phyloP scores from a whole-genome alignment of 2,329 filamentous ascomycete species.

The Drechslerella dactyloides region DNA sequence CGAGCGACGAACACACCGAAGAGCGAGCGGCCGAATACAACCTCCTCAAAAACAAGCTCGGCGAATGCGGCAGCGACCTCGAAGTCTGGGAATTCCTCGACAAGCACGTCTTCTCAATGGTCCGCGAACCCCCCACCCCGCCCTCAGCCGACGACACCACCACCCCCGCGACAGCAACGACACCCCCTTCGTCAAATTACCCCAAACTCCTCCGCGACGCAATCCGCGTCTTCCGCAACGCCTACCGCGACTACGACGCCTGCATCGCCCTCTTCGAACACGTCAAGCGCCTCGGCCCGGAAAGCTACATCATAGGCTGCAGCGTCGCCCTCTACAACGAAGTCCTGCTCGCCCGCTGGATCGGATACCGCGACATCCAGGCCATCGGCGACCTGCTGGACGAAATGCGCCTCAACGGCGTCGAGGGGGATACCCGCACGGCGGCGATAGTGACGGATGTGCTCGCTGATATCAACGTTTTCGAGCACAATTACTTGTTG shows the following conservation, averaged over 20 bases:
- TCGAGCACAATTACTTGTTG: constrained; percentile 37
- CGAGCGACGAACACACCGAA: constrained; percentile 16
- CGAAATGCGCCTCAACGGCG: constrained; percentile 55
- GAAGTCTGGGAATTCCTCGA: constrained; percentile 52
- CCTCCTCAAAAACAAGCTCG: constrained; percentile 24
- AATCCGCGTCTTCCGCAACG: constrained; percentile 46
- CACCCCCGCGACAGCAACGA: neutral
- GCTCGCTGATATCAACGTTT: constrained; percentile 38
- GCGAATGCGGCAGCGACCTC: constrained; percentile 50
- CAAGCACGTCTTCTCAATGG: constrained; percentile 51
- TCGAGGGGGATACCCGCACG: constrained; percentile 52
- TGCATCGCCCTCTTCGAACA: constrained; percentile 53
- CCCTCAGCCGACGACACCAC: neutral
- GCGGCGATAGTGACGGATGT: constrained; percentile 49
- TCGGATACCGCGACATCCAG: constrained; percentile 52
- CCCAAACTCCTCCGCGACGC: constrained; percentile 52
- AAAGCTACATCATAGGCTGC: constrained; percentile 55
- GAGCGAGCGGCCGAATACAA: constrained; percentile 23
- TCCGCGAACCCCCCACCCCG: constrained; percentile 6
- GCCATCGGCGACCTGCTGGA: constrained; percentile 53
- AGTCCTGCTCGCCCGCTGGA: constrained; percentile 53
- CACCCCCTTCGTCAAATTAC: constrained; percentile 45
- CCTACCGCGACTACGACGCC: constrained; percentile 51
- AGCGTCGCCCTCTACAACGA: constrained; percentile 53
- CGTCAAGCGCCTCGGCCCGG: constrained; percentile 53